phyloP scores from a whole-genome alignment of 805 yeast species.

The Ogataea sp. region DNA sequence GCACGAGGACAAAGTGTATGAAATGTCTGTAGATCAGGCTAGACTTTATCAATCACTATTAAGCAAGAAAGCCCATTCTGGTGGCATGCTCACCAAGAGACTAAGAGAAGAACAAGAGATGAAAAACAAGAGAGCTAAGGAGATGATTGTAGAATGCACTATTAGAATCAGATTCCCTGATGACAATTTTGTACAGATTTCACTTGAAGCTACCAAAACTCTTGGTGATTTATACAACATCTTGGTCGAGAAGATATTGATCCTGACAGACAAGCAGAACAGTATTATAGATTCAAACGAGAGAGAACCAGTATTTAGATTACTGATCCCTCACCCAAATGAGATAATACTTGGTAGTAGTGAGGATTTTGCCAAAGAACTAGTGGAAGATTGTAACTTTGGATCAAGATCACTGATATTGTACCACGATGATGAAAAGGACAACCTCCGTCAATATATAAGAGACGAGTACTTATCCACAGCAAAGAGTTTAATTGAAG shows the following conservation, averaged over 20 bases:
- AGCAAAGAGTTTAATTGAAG: slow-evolving; percentile 18
- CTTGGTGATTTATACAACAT: slow-evolving; percentile 14
- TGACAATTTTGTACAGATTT: slow-evolving; percentile 39
- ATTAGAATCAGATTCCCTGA: slow-evolving; percentile 55
- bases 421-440: slow-evolving; percentile 9
- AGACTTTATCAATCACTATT: slow-evolving; percentile 43
- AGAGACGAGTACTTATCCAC: slow-evolving; percentile 11
- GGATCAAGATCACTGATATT: slow-evolving; percentile 26
- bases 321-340: slow-evolving; percentile 44
- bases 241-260: slow-evolving; percentile 18
- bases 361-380: slow-evolving; percentile 17
- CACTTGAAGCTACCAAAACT: slow-evolving; percentile 38
- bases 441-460: slow-evolving; percentile 16
- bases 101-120: slow-evolving; percentile 26
- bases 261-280: slow-evolving; percentile 24
- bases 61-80: slow-evolving; percentile 30
- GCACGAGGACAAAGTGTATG: slow-evolving; percentile 31
- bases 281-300: slow-evolving; percentile 19
- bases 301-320: slow-evolving; percentile 13
- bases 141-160: slow-evolving; percentile 22
- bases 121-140: slow-evolving; percentile 15
- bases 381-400: slow-evolving; percentile 32
- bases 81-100: slow-evolving; percentile 24
- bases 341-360: slow-evolving; percentile 16
- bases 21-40: slow-evolving; percentile 45